Evolutionary conservation across 2,329 filamentous ascomycete genomes (phyloP).

Genomic region (Neopestalotiopsis clavispora): DNA sequence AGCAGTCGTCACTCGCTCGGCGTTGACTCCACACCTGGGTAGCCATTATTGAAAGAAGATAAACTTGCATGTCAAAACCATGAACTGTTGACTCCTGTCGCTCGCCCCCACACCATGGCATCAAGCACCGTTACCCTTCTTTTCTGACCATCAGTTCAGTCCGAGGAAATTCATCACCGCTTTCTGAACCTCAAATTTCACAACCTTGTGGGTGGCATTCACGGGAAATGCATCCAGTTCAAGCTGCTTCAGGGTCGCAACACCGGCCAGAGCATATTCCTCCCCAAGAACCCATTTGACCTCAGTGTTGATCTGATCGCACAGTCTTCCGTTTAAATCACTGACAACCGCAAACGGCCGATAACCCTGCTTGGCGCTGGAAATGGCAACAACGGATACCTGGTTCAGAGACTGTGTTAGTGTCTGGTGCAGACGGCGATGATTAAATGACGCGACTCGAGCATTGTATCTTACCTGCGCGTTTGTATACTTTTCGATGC

Average conservation of each 20-base stretch:
- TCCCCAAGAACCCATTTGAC: constrained; percentile 10
- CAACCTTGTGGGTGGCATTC: constrained; percentile 18
- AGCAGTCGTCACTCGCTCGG: too few species aligned
- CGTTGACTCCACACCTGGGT: too few species aligned
- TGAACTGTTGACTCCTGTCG: not conserved
- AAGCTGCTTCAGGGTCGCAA: constrained; percentile 18
- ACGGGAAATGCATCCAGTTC: constrained; percentile 18
- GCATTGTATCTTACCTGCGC: constrained; percentile 12
- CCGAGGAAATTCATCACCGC: not conserved
- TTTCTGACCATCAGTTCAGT: not conserved
- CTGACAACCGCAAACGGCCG: not conserved
- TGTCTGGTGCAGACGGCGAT: too few species aligned
- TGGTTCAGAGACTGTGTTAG: not conserved
- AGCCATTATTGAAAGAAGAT: too few species aligned
- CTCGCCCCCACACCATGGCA: not conserved
- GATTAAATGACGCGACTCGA: not conserved
- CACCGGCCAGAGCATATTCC: constrained; percentile 12
- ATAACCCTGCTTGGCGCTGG: not conserved
- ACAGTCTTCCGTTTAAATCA: not conserved
- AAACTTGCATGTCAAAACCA: too few species aligned
- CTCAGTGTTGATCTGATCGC: not conserved
- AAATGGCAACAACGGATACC: not conserved
- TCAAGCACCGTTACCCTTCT: not conserved
- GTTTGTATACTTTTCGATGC: constrained; percentile 18
- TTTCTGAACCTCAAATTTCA: constrained; percentile 19